phyloP scores from a whole-genome alignment of 1,284 basidiomycete genomes.

The Ganoderma lingzhi region DNA sequence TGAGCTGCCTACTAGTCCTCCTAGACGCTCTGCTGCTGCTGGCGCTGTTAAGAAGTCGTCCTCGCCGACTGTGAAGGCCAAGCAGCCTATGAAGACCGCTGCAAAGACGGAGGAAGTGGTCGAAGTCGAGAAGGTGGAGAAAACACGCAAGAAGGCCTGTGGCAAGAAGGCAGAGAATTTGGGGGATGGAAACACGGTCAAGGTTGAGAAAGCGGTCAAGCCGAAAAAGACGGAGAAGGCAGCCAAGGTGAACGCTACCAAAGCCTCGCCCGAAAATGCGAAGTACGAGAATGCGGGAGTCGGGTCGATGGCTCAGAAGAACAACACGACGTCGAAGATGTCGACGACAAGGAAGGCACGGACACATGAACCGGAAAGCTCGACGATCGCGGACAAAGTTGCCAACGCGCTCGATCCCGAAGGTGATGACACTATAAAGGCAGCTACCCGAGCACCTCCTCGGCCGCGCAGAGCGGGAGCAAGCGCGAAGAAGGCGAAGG shows the following conservation, averaged over 20 bases:
- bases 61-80: conserved; percentile 2
- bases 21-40: conserved; percentile 7
- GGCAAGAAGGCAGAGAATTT: neutral
- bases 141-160: neutral
- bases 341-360: neutral
- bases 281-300: conserved; percentile 3
- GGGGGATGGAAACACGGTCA: neutral
- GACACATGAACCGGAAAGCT: neutral
- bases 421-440: neutral
- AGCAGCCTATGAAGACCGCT: conserved; percentile 5
- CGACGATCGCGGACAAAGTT: neutral
- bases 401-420: neutral
- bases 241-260: neutral
- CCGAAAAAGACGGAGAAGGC: neutral
- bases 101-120: conserved; percentile 15
- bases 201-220: neutral
- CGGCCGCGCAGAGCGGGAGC: neutral
- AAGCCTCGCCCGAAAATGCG: neutral
- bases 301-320: neutral
- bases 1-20: conserved; percentile 31
- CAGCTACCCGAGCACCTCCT: neutral
- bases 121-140: neutral
- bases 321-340: neutral
- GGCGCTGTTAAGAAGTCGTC: conserved; percentile 9
- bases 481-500: neutral